Evolutionary conservation across 768 basidiomycete species (phyloP), one percentile per base, ranked within the genome.

Genomic region (Rhizopogon roseolus): DNA sequence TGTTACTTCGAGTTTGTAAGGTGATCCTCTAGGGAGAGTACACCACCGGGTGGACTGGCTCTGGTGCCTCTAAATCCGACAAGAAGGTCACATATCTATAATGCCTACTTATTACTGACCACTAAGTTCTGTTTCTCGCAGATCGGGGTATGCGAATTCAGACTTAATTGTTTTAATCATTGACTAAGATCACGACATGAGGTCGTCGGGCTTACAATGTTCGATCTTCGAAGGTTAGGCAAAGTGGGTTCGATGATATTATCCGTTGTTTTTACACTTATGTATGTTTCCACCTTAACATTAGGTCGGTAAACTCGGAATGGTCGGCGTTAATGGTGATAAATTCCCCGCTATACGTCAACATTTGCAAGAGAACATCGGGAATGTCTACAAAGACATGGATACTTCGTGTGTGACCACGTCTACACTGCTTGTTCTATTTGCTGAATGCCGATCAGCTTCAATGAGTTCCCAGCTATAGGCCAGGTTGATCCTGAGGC

Each of bases 21-120:
- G 14, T 38, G n/a, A 28, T 9, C 40, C 37, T 25, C 4, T 50
- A 81, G 84, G 90, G 90, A 41, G 91, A 95, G 75, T 96, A 96
- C 67, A 96, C 93, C 57, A 96, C 93, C 49, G 93, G 94, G 66
- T 96, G 90, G 90, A 93, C 90, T 9, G 85, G 84, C 11, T 82
- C 88, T 37, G 93, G 93, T n/a, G 91, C 90, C 41, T 95, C 93
- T 14, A 91, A 86, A 64, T 95, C 93, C 5, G 94, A 96, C 73
- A 96, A 96, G 74, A 97, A 93, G 80, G 91, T 88, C 53, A 52
- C 74, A 53, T 11, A 16, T 57, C 11, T 43, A 28, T 39, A 6
- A 22, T 49, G 32, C 36, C 7, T 13, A 29, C 16, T 7, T 28
- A 27, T 17, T 9, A 6, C 19, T 41, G 32, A 6, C 29, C 19